phyloP scores from a whole-genome alignment of 176 grass and related monocot species.

The Lolium multiflorum region DNA sequence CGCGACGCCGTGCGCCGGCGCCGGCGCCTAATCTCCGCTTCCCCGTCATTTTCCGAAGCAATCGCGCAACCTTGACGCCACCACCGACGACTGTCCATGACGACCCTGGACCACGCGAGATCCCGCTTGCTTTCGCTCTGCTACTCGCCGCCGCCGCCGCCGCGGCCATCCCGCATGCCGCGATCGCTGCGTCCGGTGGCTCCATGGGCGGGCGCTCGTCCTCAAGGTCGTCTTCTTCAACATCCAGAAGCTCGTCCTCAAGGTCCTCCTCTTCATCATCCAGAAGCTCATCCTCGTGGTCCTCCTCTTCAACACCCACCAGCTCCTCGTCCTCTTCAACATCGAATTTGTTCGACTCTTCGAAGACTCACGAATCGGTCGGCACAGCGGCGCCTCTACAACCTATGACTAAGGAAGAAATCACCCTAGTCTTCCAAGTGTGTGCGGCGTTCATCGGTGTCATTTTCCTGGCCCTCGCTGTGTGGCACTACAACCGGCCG shows the following conservation, averaged over 20 bases:
- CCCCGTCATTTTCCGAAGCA: not conserved
- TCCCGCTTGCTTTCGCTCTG: not conserved
- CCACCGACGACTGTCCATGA: not conserved
- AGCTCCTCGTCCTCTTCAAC: not conserved
- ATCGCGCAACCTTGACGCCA: not conserved
- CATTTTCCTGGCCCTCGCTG: slow-evolving; percentile 25
- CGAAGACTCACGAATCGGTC: slow-evolving; percentile 27
- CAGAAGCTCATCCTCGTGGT: not conserved
- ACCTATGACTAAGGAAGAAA: not conserved
- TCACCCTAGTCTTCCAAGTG: not conserved
- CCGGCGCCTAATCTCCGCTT: not conserved
- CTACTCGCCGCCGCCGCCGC: not conserved
- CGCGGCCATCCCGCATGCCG: not conserved
- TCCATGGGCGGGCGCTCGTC: slow-evolving; percentile 43
- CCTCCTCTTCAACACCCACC: not conserved
- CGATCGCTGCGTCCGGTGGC: slow-evolving; percentile 40
- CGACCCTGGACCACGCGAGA: not conserved
- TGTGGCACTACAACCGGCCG: slow-evolving; percentile 14
- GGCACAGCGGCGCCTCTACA: slow-evolving; percentile 12
- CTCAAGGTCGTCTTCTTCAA: too few species aligned
- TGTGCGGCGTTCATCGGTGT: not conserved
- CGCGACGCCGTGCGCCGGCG: not conserved
- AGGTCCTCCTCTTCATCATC: not conserved
- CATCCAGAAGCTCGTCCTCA: not conserved
- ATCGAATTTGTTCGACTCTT: not conserved